Percentiles rank a stretch among this genome's conserved stretches.
Conservation (phyloP, 202 grass and related monocot genomes). For the Hordeum pubiflorum region DNA sequence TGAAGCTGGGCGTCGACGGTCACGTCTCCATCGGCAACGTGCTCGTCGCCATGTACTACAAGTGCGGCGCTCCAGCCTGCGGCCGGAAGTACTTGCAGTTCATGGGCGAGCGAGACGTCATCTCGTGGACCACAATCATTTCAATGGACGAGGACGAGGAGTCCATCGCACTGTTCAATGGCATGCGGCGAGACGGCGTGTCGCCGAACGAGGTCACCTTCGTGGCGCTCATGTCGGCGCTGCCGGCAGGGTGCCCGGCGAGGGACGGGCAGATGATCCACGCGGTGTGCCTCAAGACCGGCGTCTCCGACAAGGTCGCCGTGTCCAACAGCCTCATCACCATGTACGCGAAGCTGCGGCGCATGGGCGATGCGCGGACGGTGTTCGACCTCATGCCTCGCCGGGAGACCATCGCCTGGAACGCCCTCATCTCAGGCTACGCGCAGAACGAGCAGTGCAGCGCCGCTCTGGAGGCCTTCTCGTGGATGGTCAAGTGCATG, state of each 20-base stretch:
- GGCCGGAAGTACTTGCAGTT: constrained; percentile 39
- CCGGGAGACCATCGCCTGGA: constrained; percentile 68
- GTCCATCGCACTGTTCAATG: constrained; percentile 41
- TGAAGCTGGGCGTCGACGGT: constrained; percentile 46
- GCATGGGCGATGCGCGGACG: constrained; percentile 43
- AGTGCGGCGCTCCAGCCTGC: constrained; percentile 16
- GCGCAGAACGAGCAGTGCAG: constrained; percentile 55
- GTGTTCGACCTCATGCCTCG: constrained; percentile 43
- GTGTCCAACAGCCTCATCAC: constrained; percentile 73
- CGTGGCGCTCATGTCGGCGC: constrained; percentile 55
- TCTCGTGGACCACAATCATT: constrained; percentile 80
- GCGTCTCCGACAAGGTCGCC: constrained; percentile 37
- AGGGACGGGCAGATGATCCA: constrained; percentile 67
- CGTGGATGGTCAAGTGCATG: constrained; percentile 43
- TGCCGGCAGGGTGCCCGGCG: constrained; percentile 26
- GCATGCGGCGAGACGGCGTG: constrained; percentile 51
- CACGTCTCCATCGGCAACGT: constrained; percentile 55
- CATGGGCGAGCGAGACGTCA: constrained; percentile 53
- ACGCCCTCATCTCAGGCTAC: constrained; percentile 71
- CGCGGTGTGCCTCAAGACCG: constrained; percentile 43
- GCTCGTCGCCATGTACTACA: constrained; percentile 88
- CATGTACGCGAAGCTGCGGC: constrained; percentile 64
- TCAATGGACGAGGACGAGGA: constrained; percentile 61
- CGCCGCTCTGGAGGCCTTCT: constrained; percentile 58
- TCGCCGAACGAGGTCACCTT: constrained; percentile 83